A percentile compares a stretch with the other conserved stretches of the same genome.
Evolutionary conservation across 192 early-diverging fungal species (phyloP).

Genomic region (Coemansia sp.): DNA sequence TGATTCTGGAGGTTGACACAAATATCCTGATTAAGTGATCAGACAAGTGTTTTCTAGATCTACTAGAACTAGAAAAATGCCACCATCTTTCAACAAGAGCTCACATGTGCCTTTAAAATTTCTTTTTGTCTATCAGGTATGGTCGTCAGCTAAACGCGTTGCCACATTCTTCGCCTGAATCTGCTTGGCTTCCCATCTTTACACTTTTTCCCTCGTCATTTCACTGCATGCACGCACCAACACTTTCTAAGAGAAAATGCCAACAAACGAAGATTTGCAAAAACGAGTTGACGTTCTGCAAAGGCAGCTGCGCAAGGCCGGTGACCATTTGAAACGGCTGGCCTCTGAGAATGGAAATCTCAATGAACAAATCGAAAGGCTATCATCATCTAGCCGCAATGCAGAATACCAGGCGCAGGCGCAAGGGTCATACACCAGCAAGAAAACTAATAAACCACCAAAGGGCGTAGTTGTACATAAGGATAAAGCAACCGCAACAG

Average conservation of each 20-base stretch:
- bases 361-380: conserved; percentile 43
- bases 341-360: conserved; percentile 57
- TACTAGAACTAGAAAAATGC: too few relatives aligned
- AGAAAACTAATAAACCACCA: conserved; percentile 3
- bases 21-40: background rate
- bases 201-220: background rate
- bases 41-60: background rate
- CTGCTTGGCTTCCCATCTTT: background rate
- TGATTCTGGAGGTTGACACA: too few relatives aligned
- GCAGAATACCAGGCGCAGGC: conserved; percentile 22
- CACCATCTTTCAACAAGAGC: too few relatives aligned
- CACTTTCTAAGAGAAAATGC: conserved; percentile 16
- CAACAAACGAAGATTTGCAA: conserved; percentile 38
- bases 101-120: too few relatives aligned
- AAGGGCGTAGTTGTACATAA: background rate
- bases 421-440: conserved; percentile 18
- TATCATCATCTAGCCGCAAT: conserved; percentile 35
- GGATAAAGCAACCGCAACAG: conserved; percentile 16
- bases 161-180: background rate
- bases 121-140: background rate
- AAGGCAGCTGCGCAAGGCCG: conserved; percentile 53
- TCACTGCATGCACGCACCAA: background rate
- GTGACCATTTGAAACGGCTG: conserved; percentile 54
- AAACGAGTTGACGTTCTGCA: conserved; percentile 51
- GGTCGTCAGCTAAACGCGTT: background rate